phyloP scores from a whole-genome alignment of 2,329 filamentous ascomycete species.

The Canariomyces notabilis region DNA sequence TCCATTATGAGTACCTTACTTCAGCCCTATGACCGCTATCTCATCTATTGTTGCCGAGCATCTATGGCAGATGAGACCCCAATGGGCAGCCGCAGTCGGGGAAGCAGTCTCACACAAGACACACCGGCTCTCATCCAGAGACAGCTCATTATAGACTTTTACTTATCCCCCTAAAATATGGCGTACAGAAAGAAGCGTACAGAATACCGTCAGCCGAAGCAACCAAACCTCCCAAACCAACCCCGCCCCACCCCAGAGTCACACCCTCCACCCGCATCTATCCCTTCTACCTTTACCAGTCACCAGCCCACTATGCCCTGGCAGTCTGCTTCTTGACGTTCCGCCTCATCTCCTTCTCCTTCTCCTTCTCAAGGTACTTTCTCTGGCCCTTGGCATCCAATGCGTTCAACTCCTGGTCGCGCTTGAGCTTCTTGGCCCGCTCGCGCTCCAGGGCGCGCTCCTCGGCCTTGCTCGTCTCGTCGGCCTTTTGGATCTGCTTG shows the following conservation, averaged over 20 bases:
- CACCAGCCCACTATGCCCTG: conserved; percentile 37
- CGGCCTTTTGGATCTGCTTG: conserved; percentile 70
- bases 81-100: too few species aligned
- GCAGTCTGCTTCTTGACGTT: conserved; percentile 50
- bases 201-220: neutral
- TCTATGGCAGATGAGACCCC: too few species aligned
- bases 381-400: conserved; percentile 80
- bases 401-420: conserved; percentile 72
- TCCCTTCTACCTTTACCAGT: neutral
- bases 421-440: conserved; percentile 79
- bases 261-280: neutral
- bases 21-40: too few species aligned
- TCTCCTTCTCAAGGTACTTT: conserved; percentile 78
- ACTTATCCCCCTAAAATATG: neutral
- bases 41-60: too few species aligned
- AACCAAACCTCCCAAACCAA: neutral
- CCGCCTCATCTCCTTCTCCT: conserved; percentile 63
- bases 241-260: neutral
- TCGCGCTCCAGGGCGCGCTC: conserved; percentile 68
- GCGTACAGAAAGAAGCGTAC: neutral
- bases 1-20: too few species aligned
- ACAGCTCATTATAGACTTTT: neutral
- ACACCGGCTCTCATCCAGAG: too few species aligned
- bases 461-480: conserved; percentile 77
- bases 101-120: too few species aligned